Evolutionary conservation across 805 yeast species (phyloP).

Genomic region (Blastobotrys chiropterorum): DNA sequence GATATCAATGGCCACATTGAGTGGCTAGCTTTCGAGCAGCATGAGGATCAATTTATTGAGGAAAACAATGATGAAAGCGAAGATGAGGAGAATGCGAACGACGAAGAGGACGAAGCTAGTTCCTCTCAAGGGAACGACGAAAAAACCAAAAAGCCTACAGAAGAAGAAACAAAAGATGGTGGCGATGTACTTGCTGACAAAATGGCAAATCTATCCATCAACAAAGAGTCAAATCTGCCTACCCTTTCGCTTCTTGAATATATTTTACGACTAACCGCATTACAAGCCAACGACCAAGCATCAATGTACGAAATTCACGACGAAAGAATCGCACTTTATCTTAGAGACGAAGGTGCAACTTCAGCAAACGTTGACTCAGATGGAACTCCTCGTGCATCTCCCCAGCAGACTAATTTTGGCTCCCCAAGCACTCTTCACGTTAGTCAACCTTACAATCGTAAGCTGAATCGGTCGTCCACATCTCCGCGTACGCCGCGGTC

Average conservation of each 20-base stretch:
- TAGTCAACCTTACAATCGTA: not conserved
- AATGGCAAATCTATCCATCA: conserved; percentile 7
- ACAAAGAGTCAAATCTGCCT: conserved; percentile 14
- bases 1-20: conserved; percentile 27
- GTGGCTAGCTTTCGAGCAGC: conserved; percentile 51
- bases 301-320: conserved; percentile 53
- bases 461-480: not conserved
- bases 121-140: not conserved
- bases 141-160: not conserved
- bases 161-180: not conserved
- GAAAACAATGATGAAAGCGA: conserved; percentile 24
- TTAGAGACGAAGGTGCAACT: conserved; percentile 45
- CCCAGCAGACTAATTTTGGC: not conserved
- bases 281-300: conserved; percentile 55
- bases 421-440: not conserved
- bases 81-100: not conserved
- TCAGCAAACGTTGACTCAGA: conserved; percentile 3
- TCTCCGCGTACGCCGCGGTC: not conserved
- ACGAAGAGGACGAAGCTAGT: not conserved
- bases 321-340: conserved; percentile 55
- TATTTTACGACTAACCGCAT: conserved; percentile 48
- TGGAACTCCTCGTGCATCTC: conserved; percentile 1
- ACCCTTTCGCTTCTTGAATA: conserved; percentile 59
- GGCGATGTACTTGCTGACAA: conserved; percentile 13
- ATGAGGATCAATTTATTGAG: conserved; percentile 25